Evolutionary conservation across 768 basidiomycete species (phyloP).

Genomic region (Phlebiopsis gigantea): DNA sequence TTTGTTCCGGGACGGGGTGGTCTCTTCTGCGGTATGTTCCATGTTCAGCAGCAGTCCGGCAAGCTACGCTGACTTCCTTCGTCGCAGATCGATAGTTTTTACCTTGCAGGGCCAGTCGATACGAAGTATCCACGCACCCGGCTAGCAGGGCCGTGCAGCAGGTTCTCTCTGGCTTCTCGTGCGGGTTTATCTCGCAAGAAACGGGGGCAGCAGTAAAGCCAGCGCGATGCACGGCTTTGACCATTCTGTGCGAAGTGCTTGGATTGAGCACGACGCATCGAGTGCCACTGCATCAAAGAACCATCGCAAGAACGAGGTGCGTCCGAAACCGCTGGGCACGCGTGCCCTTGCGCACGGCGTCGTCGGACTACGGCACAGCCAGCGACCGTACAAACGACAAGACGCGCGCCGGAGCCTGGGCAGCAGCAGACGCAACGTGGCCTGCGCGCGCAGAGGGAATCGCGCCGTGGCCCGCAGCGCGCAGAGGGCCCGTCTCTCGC

Average conservation of each 20-base stretch:
- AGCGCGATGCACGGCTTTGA: neutral
- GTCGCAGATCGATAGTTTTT: neutral
- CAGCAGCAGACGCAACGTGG: neutral
- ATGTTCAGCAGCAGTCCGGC: neutral
- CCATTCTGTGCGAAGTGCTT: too few species aligned
- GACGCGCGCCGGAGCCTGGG: too few species aligned
- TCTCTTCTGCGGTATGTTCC: neutral
- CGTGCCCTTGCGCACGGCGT: neutral
- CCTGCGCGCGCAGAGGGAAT: neutral
- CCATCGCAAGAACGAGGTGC: neutral
- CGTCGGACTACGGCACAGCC: neutral
- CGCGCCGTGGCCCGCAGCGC: too few species aligned
- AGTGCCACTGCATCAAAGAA: neutral
- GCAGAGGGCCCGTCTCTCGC: neutral
- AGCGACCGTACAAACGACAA: neutral
- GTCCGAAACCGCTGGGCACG: neutral
- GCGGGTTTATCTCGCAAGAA: slow-evolving; percentile 3
- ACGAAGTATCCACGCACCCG: slow-evolving; percentile 3
- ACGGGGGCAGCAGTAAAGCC: neutral
- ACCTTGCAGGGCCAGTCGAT: neutral
- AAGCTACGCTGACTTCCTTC: neutral
- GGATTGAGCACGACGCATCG: too few species aligned
- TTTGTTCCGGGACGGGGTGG: neutral
- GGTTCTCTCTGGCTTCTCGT: neutral
- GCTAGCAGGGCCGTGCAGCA: neutral